Evolutionary conservation across 176 grass and related monocot species (phyloP).

Genomic region (Phoenix dactylifera): DNA sequence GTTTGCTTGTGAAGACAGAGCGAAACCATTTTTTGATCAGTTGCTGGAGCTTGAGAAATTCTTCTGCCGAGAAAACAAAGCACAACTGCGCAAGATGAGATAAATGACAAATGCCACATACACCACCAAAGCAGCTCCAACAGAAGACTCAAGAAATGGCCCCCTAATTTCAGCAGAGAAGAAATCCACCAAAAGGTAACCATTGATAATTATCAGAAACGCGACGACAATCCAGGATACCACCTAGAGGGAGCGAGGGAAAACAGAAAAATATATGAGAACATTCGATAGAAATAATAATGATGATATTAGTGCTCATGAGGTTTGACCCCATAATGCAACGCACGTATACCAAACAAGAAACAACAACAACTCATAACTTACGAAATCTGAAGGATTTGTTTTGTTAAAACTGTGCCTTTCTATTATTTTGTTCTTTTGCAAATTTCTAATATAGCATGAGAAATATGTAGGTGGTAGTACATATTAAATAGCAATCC

Average conservation of each 20-base stretch:
- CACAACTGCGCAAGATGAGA: constrained; percentile 48
- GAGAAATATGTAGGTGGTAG: too few species aligned
- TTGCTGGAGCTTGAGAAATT: not conserved
- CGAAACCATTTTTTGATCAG: too few species aligned
- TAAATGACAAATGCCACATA: constrained; percentile 73
- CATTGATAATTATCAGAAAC: constrained; percentile 91
- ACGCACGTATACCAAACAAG: too few species aligned
- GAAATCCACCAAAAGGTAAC: constrained; percentile 79
- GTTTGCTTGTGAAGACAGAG: too few species aligned
- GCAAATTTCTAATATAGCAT: too few species aligned
- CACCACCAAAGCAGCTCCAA: constrained; percentile 35
- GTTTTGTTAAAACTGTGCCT: too few species aligned
- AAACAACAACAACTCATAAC: too few species aligned
- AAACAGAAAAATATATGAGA: constrained; percentile 15
- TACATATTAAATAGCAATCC: too few species aligned
- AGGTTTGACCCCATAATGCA: too few species aligned
- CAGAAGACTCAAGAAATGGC: constrained; percentile 48
- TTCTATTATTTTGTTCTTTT: too few species aligned
- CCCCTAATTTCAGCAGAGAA: constrained; percentile 57
- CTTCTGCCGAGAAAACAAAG: constrained; percentile 30
- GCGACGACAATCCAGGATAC: constrained; percentile 73
- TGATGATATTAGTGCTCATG: too few species aligned
- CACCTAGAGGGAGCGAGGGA: constrained; percentile 23
- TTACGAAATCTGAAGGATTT: too few species aligned
- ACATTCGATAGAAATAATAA: not conserved